A percentile compares a stretch with the other conserved stretches of the same genome.
phyloP scores from a whole-genome alignment of 2,329 filamentous ascomycete species.

The Alternaria sp. region DNA sequence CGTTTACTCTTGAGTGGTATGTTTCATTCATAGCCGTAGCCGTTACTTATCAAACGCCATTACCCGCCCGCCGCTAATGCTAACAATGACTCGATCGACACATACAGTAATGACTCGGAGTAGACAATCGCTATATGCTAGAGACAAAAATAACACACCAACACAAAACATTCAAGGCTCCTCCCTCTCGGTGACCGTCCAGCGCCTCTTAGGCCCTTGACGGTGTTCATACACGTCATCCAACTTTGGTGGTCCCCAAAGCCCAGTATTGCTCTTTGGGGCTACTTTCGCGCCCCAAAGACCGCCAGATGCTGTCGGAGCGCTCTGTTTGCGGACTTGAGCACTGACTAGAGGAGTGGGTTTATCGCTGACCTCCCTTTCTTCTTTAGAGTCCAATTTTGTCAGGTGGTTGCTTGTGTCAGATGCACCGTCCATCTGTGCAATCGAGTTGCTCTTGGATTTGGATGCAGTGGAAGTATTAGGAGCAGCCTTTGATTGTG shows the following conservation, averaged over 20 bases:
- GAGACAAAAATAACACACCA: neutral
- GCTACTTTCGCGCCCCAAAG: slow-evolving; percentile 39
- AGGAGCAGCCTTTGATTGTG: slow-evolving; percentile 24
- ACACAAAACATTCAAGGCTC: slow-evolving; percentile 11
- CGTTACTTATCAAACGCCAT: slow-evolving; percentile 1
- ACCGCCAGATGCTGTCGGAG: slow-evolving; percentile 19
- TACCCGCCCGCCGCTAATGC: neutral
- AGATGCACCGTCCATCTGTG: slow-evolving; percentile 11
- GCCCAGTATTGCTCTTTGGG: slow-evolving; percentile 42
- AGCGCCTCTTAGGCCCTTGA: slow-evolving; percentile 53
- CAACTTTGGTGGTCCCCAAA: slow-evolving; percentile 54
- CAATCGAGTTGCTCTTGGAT: slow-evolving; percentile 8
- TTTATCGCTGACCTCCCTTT: slow-evolving; percentile 41
- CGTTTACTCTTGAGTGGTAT: neutral
- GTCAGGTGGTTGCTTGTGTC: slow-evolving; percentile 20
- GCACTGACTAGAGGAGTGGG: slow-evolving; percentile 39
- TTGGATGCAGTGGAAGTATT: slow-evolving; percentile 17
- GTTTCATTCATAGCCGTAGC: slow-evolving; percentile 1
- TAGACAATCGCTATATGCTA: neutral
- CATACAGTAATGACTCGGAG: neutral
- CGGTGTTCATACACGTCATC: slow-evolving; percentile 49
- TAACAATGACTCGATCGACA: neutral
- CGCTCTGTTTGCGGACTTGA: slow-evolving; percentile 27
- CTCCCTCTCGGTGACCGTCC: slow-evolving; percentile 53
- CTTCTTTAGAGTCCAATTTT: slow-evolving; percentile 35